phyloP scores from a whole-genome alignment of 2,329 filamentous ascomycete species.

The Claviceps maximensis region DNA sequence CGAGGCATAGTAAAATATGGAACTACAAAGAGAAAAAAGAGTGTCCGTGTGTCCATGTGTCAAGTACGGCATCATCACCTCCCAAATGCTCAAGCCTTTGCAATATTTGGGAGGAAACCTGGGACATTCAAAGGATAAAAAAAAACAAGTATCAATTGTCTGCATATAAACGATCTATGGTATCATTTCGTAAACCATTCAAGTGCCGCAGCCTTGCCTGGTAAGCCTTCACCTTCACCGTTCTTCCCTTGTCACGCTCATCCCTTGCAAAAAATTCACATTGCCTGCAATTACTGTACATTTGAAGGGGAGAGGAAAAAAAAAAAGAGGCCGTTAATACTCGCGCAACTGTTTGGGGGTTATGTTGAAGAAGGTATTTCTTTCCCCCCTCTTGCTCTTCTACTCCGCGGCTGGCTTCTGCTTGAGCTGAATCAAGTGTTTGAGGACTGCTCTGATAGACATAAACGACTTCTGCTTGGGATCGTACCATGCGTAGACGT shows the following conservation, averaged over 20 bases:
- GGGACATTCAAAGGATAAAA: not conserved
- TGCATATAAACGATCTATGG: slow-evolving; percentile 10
- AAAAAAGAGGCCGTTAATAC: not conserved
- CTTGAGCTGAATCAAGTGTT: slow-evolving; percentile 29
- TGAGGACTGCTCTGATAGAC: slow-evolving; percentile 27
- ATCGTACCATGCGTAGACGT: slow-evolving; percentile 41
- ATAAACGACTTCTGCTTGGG: slow-evolving; percentile 37
- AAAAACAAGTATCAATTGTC: not conserved
- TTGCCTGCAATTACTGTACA: not conserved
- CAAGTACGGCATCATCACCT: not conserved
- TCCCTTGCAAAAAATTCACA: no score
- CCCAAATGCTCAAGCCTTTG: not conserved
- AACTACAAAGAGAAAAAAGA: not conserved
- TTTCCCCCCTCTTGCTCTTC: not conserved
- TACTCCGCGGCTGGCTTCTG: slow-evolving; percentile 21
- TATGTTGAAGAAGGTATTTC: not conserved
- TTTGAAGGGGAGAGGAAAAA: not conserved
- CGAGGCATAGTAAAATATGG: not conserved
- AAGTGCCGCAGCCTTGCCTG: slow-evolving; percentile 7
- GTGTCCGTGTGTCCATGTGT: not conserved
- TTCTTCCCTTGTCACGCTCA: not conserved
- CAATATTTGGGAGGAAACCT: not conserved
- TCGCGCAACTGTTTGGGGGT: not conserved
- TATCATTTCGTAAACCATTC: slow-evolving; percentile 13
- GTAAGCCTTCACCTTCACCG: not conserved